Base-by-base conservation (phyloP, 2,329 filamentous ascomycete species). In the Penicillium glabrum region DNA sequence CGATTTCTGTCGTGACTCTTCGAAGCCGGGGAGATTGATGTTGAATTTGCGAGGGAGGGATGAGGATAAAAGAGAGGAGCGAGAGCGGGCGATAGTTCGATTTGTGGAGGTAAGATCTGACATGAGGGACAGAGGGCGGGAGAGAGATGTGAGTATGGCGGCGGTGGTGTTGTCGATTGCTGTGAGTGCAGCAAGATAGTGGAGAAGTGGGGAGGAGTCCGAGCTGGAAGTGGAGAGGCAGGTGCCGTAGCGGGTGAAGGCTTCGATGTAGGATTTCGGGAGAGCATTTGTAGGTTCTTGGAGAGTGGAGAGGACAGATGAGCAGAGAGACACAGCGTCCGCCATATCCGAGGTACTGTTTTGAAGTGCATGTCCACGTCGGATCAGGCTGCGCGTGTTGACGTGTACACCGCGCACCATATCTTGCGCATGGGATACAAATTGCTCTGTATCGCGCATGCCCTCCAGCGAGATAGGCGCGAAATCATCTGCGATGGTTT, bases 401-500 rank as follows among this genome's bases (percentile, higher is more conserved):
- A 89, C 87, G 67, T 93, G 93, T 58, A 98, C 86, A 61, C 88
- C 86, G 50, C 92, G 87, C 39, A 99, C 88, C 74, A 92, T 93
- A 54, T 98, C 93, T 65, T 91, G 86, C 21, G 93, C 93, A 70
- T 96, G 90, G 51, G 91, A 88, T 52, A 96, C 88, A 73, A 99
- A 96, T 65, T 95, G 88, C 69, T 98, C 93, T 3, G 97, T 92
- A 74, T 97, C 93, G 27, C 87, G 85, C 47, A 93, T 85, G 61
- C 95, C 90, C 60, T 89, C 85, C 19, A 61, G 52, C 52, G 76
- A 79, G 33, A 97, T 82, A 0, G 95, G 93, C 61, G 91, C 87
- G 67, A 90, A 91, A 70, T 99, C 95, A 58, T 99, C 95, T 52
- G 86, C 85, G 33, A 99, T 88, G 54, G 88, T 93, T 69, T 99